phyloP scores from a whole-genome alignment of 305 asterid species.

The Solanum chacoense region DNA sequence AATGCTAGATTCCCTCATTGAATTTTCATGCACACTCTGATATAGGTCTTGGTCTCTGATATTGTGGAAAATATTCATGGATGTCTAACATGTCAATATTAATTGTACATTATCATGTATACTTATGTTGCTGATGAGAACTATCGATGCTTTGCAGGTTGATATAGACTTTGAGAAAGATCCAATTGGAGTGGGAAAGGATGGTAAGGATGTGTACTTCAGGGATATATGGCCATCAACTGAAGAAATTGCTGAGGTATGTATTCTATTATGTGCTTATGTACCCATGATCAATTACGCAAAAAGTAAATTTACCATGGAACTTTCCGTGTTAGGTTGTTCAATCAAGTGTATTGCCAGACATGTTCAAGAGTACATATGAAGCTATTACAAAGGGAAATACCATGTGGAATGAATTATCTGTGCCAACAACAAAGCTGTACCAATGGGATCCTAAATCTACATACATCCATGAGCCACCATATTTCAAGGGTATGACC shows the following conservation, averaged over 20 bases:
- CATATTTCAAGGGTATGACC: conserved; percentile 87
- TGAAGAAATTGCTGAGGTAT: conserved; percentile 83
- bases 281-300: background rate
- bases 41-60: background rate
- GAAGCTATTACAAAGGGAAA: conserved; percentile 80
- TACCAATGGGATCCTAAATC: conserved; percentile 85
- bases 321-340: conserved; percentile 41
- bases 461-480: conserved; percentile 94
- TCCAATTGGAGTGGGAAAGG: conserved; percentile 85
- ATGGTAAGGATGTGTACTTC: conserved; percentile 74
- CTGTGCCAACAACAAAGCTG: conserved; percentile 49
- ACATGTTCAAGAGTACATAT: conserved; percentile 88
- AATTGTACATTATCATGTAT: background rate
- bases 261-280: background rate
- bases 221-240: conserved; percentile 93
- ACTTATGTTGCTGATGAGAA: background rate
- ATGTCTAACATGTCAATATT: background rate
- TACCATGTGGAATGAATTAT: conserved; percentile 80
- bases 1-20: background rate
- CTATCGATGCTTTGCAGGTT: conserved; percentile 36
- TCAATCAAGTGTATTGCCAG: conserved; percentile 83
- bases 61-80: background rate
- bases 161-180: conserved; percentile 89
- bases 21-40: background rate
- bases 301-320: background rate